Conservation (phyloP, 2,329 filamentous ascomycete genomes). For the Pseudofabraea citricarpa region DNA sequence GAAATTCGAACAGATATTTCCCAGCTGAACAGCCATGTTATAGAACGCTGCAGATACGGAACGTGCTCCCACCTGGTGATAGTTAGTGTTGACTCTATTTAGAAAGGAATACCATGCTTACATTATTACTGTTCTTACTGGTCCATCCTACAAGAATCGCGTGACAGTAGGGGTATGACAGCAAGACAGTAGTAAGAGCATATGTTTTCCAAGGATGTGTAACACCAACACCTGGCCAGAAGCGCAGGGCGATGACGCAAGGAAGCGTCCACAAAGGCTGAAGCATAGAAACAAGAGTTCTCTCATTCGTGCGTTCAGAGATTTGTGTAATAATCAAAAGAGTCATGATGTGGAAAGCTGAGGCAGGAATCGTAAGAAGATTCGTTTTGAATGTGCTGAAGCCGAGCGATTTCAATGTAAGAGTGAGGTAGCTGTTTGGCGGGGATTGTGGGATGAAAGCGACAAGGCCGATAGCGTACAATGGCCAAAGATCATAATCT, state of each 20-base stretch:
- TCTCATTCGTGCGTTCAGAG: conserved; percentile 35
- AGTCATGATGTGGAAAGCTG: conserved; percentile 39
- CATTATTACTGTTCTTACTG: conserved; percentile 55
- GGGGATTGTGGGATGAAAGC: conserved; percentile 45
- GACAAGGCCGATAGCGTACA: conserved; percentile 41
- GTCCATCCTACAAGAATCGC: conserved; percentile 35
- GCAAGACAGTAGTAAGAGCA: conserved; percentile 27
- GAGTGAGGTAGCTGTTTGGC: conserved; percentile 45
- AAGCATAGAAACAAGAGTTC: conserved; percentile 30
- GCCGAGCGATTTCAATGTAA: conserved; percentile 37
- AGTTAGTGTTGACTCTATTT: no score
- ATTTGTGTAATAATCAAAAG: conserved; percentile 41
- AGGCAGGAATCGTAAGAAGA: conserved; percentile 39
- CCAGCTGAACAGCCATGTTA: conserved; percentile 44
- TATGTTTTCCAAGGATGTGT: conserved; percentile 32
- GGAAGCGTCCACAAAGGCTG: conserved; percentile 37
- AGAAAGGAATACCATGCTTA: no score
- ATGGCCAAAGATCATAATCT: conserved; percentile 58
- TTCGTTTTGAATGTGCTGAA: conserved; percentile 38
- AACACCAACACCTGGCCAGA: conserved; percentile 19
- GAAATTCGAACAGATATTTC: conserved; percentile 31
- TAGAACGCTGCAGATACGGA: conserved; percentile 60
- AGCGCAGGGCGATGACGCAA: conserved; percentile 30
- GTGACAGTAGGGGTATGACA: conserved; percentile 25
- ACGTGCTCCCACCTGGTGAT: no score